Evolutionary conservation across 2,329 filamentous ascomycete species (phyloP).

Genomic region (Fusarium papillatum): DNA sequence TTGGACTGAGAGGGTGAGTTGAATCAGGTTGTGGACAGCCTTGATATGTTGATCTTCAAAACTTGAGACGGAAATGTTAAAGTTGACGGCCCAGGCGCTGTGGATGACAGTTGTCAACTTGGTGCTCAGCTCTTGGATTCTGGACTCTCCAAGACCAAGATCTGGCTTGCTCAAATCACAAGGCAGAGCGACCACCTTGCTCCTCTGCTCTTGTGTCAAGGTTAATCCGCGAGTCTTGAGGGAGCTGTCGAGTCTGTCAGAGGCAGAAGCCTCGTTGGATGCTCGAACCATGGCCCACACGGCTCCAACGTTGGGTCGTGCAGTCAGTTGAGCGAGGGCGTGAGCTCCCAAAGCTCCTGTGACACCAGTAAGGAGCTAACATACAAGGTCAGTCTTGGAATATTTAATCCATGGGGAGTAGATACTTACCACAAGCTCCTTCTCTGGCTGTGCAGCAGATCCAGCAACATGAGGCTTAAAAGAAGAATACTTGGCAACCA

Average conservation of each 20-base stretch:
- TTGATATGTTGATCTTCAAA: constrained; percentile 64
- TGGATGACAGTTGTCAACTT: constrained; percentile 61
- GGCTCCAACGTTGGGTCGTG: constrained; percentile 66
- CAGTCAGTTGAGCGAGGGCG: constrained; percentile 68
- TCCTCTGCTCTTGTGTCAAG: constrained; percentile 34
- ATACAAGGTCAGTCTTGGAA: too few relatives aligned
- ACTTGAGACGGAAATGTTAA: constrained; percentile 63
- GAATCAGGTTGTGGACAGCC: constrained; percentile 60
- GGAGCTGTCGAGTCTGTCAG: constrained; percentile 21
- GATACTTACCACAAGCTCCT: constrained; percentile 48
- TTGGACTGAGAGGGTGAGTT: constrained; percentile 46
- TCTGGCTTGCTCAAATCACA: constrained; percentile 35
- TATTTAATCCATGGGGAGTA: too few relatives aligned
- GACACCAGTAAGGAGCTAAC: constrained; percentile 66
- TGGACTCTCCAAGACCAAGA: constrained; percentile 39
- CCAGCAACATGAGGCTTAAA: constrained; percentile 46
- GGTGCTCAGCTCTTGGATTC: constrained; percentile 44
- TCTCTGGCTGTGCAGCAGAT: constrained; percentile 36
- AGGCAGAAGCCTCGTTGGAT: constrained; percentile 9
- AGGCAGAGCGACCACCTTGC: constrained; percentile 34
- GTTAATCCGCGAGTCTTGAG: constrained; percentile 22
- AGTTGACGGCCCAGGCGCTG: constrained; percentile 68
- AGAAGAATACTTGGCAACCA: constrained; percentile 54
- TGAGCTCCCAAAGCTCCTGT: constrained; percentile 74
- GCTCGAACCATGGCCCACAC: constrained; percentile 54